Evolutionary conservation across 345 rosid genomes (phyloP), one percentile per base, ranked within the genome.

Genomic region (Clausena lansium): DNA sequence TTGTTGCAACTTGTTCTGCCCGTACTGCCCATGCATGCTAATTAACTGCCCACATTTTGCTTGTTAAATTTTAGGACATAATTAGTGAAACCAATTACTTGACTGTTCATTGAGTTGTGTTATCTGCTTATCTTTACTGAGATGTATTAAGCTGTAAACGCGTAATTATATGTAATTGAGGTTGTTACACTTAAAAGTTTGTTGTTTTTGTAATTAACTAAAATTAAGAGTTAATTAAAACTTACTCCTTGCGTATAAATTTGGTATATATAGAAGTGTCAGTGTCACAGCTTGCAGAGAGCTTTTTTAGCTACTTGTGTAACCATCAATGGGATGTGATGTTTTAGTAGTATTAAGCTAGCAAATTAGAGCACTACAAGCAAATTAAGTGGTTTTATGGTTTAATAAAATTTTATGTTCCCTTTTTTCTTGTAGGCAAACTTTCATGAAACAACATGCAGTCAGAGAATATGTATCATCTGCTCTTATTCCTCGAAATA

Each of bases 141-240:
- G 39, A 76, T 32, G 11, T 27, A 45, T 80, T 70, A 28, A 45
- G 79, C 83, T 80, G 81, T 78, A 75, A 75, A 22, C 81, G 80
- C 78, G 79, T 71, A 63, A 63, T 63, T 30, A 30, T 63, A 32
- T 32, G 0, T 58, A n/a, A 68, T 41, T 15, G 55, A 5, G 30
- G n/a, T 39, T 41, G 72, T 41, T 68, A 11, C 24, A 39, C 27
- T 11, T 70, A 17, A 52, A 13, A 17, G 47, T 70, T 52, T 4
- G 38, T 70, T 52, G 9, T 8, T 50, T 69, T 70, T 36, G 6
- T 36, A 10, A 58, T 28, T 65, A 65, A 35, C 70, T 36, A 35
- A 65, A 65, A 65, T 35, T 65, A 36, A 19, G 4, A 65, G 70
- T 65, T 33, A 33, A 33, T 33, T 30, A 20, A n/a, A 17, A 47